Conservation (phyloP, 306 rosid genomes). For the Prinsepia uniflora region DNA sequence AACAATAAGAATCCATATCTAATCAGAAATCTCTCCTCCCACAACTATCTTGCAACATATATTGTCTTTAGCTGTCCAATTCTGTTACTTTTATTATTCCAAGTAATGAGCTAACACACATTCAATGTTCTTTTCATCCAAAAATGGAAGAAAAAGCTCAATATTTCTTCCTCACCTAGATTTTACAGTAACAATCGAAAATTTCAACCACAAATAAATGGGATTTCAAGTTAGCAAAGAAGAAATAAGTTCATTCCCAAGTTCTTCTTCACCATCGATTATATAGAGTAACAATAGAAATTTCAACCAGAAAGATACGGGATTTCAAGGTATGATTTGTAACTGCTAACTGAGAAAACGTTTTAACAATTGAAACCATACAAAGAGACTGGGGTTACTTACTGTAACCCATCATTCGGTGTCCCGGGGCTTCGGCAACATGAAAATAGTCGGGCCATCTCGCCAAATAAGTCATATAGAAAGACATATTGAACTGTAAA, state of each 20-base stretch:
- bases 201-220: not conserved
- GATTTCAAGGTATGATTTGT: not conserved
- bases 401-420: slow-evolving; percentile 94
- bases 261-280: slow-evolving; percentile 1
- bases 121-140: not conserved
- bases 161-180: not conserved
- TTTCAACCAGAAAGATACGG: not conserved
- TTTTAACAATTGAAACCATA: not conserved
- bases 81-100: not conserved
- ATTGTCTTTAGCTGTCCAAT: not conserved
- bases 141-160: not conserved
- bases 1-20: not conserved
- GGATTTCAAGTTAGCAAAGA: not conserved
- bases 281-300: not conserved
- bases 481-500: slow-evolving; percentile 90
- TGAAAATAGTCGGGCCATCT: slow-evolving; percentile 99
- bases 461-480: slow-evolving; percentile 95
- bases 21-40: not conserved
- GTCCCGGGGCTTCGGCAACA: slow-evolving; percentile 80
- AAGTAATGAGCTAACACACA: not conserved
- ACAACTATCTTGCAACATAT: not conserved
- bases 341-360: not conserved
- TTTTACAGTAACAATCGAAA: not conserved
- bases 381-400: slow-evolving; percentile 24
- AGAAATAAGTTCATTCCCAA: not conserved